A percentile compares a stretch with the other conserved stretches of the same genome.
phyloP scores from a whole-genome alignment of 768 basidiomycete genomes.

The Leccinum disarticulatum region DNA sequence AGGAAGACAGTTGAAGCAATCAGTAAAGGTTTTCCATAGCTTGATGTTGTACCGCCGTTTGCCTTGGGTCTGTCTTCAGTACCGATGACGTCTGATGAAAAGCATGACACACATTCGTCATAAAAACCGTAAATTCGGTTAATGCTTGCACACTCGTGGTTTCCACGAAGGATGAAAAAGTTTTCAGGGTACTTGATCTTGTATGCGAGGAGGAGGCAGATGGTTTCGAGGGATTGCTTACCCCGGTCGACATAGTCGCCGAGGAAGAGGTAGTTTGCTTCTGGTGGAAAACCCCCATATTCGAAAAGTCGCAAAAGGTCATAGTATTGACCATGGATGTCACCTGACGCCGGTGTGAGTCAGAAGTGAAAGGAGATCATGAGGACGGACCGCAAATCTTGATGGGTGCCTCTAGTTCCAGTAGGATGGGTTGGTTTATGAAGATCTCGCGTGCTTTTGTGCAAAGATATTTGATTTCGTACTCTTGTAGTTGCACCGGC shows the following conservation, averaged over 20 bases:
- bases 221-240: slow-evolving; percentile 99
- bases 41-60: slow-evolving; percentile 99
- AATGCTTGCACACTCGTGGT: slow-evolving; percentile 99
- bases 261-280: slow-evolving; percentile 99
- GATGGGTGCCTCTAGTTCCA: slow-evolving; percentile 98
- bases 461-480: slow-evolving; percentile 99
- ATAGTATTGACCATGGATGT: slow-evolving; percentile 99
- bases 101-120: slow-evolving; percentile 83
- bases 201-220: slow-evolving; percentile 97
- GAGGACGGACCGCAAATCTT: slow-evolving; percentile 91
- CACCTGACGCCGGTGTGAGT: slow-evolving; percentile 55
- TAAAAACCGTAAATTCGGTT: slow-evolving; percentile 99
- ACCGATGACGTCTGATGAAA: not conserved
- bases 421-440: slow-evolving; percentile 96
- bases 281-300: slow-evolving; percentile 98
- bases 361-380: slow-evolving; percentile 4
- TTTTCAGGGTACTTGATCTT: slow-evolving; percentile 99
- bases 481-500: slow-evolving; percentile 96
- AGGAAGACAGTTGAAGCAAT: slow-evolving; percentile 99
- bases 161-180: slow-evolving; percentile 98
- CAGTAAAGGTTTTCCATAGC: slow-evolving; percentile 99
- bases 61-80: slow-evolving; percentile 51
- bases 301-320: slow-evolving; percentile 97
- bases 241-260: slow-evolving; percentile 99
- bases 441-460: slow-evolving; percentile 99